These are phyloP conservation scores for Candida takata DNA, from an alignment of 805 yeast genomes.

Conservation along the genomic window DNA sequence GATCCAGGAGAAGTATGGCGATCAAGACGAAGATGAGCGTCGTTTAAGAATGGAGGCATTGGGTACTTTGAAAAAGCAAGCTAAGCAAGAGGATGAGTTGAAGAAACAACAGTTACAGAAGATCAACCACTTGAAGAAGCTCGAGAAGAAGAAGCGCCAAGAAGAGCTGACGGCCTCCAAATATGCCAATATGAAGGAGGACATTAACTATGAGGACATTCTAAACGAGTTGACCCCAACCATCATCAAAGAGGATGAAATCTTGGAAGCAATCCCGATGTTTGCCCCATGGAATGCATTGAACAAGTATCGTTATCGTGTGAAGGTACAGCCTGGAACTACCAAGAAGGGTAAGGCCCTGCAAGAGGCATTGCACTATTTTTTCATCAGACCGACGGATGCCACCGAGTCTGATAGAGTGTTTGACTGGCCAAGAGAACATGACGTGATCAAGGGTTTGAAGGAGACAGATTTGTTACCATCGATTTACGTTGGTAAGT, in stretches of 20 bases:
- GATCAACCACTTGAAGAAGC: conserved; percentile 28
- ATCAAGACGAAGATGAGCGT: conserved; percentile 89
- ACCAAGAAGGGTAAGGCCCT: conserved; percentile 86
- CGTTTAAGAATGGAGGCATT: conserved; percentile 66
- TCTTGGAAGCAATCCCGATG: conserved; percentile 66
- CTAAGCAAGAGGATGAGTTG: conserved; percentile 30
- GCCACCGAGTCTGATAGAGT: conserved; percentile 36
- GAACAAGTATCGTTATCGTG: conserved; percentile 67
- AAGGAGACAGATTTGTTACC: conserved; percentile 65
- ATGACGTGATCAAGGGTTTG: conserved; percentile 44
- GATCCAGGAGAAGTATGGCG: conserved; percentile 75
- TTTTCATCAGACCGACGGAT: conserved; percentile 45
- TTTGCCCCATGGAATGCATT: conserved; percentile 92
- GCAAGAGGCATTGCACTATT: conserved; percentile 55
- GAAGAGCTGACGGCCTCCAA: conserved; percentile 30
- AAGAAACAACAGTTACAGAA: conserved; percentile 28
- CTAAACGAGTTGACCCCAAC: conserved; percentile 29
- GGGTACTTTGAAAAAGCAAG: conserved; percentile 68
- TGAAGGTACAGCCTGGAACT: conserved; percentile 70
- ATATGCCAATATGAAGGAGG: conserved; percentile 32
- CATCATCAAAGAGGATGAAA: conserved; percentile 36
- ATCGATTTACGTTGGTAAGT: conserved; percentile 61
- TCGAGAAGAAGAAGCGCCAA: conserved; percentile 30
- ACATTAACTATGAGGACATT: conserved; percentile 38
- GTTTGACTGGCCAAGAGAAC: conserved; percentile 66